A percentile compares a stretch with the other conserved stretches of the same genome.
Conservation (phyloP, 371 early-diverging fungal species). For the Parasitella parasitica region DNA sequence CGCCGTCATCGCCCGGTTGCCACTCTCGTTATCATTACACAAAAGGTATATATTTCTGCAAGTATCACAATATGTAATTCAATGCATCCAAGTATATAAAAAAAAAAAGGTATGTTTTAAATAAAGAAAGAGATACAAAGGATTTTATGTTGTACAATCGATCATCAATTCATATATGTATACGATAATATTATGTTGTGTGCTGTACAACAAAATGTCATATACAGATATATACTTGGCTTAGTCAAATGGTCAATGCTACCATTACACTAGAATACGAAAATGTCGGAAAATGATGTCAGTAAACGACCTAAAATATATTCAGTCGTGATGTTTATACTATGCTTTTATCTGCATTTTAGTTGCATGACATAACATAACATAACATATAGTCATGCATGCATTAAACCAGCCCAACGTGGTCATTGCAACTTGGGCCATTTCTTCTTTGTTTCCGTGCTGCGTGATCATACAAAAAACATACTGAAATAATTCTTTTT, state of each 20-base stretch:
- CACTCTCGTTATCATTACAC: background rate
- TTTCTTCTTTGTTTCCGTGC: background rate
- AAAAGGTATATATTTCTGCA: background rate
- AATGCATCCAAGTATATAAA: background rate
- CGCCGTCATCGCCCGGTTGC: background rate
- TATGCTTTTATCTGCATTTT: background rate
- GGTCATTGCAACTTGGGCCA: background rate
- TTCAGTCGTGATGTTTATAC: background rate
- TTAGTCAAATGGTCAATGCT: background rate
- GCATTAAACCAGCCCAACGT: background rate
- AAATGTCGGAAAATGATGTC: background rate
- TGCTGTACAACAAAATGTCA: slow-evolving; percentile 1
- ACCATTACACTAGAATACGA: background rate
- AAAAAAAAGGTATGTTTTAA: no score
- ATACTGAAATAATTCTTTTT: no score
- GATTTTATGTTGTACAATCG: background rate
- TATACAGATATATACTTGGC: background rate
- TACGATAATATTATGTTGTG: background rate
- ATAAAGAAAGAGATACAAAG: background rate
- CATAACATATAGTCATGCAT: background rate
- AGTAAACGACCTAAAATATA: background rate
- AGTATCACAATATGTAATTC: background rate
- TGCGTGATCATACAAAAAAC: no score
- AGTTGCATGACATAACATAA: no score
- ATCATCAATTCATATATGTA: background rate